phyloP scores from a whole-genome alignment of 2,329 filamentous ascomycete species.

The Penicillium occitanis region DNA sequence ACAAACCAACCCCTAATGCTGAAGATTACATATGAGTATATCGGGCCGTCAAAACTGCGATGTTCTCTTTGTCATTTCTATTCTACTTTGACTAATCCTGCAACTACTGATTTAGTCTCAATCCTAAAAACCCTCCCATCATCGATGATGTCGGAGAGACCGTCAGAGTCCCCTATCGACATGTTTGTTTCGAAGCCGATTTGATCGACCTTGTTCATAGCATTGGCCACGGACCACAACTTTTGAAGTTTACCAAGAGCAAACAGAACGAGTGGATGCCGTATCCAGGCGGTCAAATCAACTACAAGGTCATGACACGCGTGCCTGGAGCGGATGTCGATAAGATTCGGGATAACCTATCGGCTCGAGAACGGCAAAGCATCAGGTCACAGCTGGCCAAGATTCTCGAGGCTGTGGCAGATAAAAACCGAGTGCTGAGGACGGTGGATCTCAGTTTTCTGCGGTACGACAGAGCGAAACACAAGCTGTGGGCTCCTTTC shows the following conservation, averaged over 20 bases:
- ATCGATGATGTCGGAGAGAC: background rate
- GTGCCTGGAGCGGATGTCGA: slow-evolving; percentile 6
- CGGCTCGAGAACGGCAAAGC: background rate
- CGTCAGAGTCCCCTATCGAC: background rate
- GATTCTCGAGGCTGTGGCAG: background rate
- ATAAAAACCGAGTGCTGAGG: background rate
- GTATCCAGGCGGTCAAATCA: background rate
- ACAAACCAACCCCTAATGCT: background rate
- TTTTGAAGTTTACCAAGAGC: background rate
- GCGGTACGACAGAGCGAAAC: background rate
- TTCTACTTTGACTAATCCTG: background rate
- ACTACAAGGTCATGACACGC: background rate
- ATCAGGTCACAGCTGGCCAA: slow-evolving; percentile 6
- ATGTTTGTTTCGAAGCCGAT: background rate
- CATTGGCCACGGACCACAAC: slow-evolving; percentile 7
- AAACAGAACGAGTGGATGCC: background rate
- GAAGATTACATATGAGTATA: background rate
- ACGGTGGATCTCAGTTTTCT: background rate
- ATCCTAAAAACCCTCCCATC: background rate
- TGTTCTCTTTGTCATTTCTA: too few relatives aligned
- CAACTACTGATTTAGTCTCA: background rate
- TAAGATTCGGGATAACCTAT: background rate
- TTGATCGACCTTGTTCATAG: background rate
- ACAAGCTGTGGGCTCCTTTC: slow-evolving; percentile 1
- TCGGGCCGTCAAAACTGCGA: too few relatives aligned